Conservation (phyloP, 176 grass and related monocot species). For the Hsuehochloa calcarea region DNA sequence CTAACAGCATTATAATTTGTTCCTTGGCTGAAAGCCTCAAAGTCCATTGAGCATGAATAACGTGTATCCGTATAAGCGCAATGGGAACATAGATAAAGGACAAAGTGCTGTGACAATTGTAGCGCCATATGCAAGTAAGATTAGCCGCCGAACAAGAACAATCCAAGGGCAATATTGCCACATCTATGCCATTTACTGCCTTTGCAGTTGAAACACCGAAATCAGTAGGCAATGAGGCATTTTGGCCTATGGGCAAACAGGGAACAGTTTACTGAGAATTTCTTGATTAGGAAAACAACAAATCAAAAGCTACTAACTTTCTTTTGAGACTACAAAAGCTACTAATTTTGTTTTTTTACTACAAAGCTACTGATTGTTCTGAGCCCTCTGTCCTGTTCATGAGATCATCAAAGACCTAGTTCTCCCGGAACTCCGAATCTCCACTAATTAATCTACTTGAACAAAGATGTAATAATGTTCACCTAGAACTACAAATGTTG, state of each 20-base stretch:
- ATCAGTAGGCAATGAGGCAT: background rate
- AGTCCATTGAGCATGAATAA: background rate
- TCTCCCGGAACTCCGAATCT: background rate
- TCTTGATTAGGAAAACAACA: background rate
- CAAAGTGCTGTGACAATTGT: background rate
- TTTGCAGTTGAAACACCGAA: background rate
- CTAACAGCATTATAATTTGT: background rate
- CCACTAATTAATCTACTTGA: background rate
- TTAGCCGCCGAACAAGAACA: background rate
- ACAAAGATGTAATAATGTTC: background rate
- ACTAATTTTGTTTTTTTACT: background rate
- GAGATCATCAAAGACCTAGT: background rate
- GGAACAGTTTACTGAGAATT: background rate
- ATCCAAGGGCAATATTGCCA: background rate
- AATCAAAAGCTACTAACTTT: background rate
- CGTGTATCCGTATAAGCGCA: background rate
- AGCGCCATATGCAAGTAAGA: background rate
- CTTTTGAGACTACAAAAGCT: background rate
- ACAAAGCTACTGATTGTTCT: background rate
- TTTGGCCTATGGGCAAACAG: background rate
- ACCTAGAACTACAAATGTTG: background rate
- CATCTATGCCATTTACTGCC: background rate
- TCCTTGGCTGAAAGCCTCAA: background rate
- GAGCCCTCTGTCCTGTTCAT: background rate
- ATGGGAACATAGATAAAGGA: background rate